These are phyloP conservation scores for Ormosia semicastrata DNA, from an alignment of 306 rosid genomes.

Conservation along the genomic window DNA sequence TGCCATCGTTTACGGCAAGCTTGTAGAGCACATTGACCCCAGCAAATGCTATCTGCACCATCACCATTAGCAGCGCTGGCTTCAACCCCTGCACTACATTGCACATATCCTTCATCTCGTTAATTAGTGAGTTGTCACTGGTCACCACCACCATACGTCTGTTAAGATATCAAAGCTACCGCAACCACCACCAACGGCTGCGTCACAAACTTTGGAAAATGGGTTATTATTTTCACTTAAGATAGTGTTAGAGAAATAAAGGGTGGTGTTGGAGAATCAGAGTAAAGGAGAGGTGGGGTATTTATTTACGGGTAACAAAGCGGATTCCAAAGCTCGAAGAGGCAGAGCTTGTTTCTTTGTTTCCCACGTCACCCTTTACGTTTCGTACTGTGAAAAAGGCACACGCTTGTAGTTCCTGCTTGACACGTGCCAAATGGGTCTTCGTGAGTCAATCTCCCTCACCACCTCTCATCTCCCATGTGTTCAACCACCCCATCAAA, in stretches of 20 bases:
- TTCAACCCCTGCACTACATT: constrained; percentile 36
- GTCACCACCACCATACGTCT: background rate
- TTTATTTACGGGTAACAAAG: background rate
- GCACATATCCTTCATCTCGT: background rate
- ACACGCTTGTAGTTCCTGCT: background rate
- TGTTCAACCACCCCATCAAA: background rate
- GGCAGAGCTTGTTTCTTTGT: constrained; percentile 11
- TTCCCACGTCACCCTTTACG: constrained; percentile 14
- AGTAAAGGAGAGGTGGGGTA: background rate
- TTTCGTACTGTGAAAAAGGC: background rate
- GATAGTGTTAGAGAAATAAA: background rate
- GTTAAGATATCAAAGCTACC: background rate
- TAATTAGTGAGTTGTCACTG: no score
- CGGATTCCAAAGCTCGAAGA: background rate
- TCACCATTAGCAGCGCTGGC: constrained; percentile 50
- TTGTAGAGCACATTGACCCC: constrained; percentile 67
- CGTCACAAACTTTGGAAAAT: background rate
- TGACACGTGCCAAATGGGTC: constrained; percentile 23
- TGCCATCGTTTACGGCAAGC: constrained; percentile 61
- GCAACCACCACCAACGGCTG: background rate
- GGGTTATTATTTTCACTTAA: background rate
- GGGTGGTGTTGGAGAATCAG: background rate
- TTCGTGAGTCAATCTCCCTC: background rate
- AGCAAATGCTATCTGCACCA: constrained; percentile 48
- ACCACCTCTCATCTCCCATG: background rate